Conservation (phyloP, 257 asterid species). For the Solanum chmielewskii region DNA sequence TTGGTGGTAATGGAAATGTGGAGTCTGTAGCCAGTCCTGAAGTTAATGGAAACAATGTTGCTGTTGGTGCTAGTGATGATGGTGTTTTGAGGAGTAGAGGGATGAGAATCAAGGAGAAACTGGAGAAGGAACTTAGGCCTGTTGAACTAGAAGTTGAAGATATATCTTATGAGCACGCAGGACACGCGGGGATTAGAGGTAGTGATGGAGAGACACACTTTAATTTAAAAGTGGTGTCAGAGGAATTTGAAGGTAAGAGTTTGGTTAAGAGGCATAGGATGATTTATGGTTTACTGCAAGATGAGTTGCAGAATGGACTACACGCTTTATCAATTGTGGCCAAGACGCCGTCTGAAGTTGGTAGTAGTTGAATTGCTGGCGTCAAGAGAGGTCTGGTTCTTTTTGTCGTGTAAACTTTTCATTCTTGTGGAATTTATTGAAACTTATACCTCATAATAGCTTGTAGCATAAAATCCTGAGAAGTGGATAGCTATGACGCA, state of each 20-base stretch:
- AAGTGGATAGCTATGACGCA: not conserved
- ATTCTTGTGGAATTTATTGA: not conserved
- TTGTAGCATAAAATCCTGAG: not conserved
- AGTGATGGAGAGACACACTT: conserved; percentile 84
- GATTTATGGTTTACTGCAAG: conserved; percentile 64
- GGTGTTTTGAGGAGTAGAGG: conserved; percentile 48
- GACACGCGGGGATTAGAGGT: conserved; percentile 64
- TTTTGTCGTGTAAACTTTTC: not conserved
- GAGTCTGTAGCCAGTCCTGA: conserved; percentile 3
- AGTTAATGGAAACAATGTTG: not conserved
- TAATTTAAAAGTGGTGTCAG: conserved; percentile 58
- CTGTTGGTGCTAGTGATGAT: conserved; percentile 5
- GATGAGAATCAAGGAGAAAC: conserved; percentile 39
- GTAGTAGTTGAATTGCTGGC: conserved; percentile 9
- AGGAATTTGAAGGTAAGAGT: conserved; percentile 80
- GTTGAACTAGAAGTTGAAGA: conserved; percentile 53
- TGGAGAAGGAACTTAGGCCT: conserved; percentile 48
- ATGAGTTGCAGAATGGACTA: conserved; percentile 64
- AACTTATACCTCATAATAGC: not conserved
- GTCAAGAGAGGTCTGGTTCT: conserved; percentile 16
- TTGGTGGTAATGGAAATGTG: conserved; percentile 8
- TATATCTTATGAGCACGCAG: conserved; percentile 79
- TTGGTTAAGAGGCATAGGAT: conserved; percentile 85
- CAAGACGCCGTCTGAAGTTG: conserved; percentile 59
- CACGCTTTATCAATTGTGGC: conserved; percentile 76